A percentile compares a stretch with the other conserved stretches of the same genome.
These are phyloP conservation scores for Tetrapisispora pingtungensis DNA, from an alignment of 805 yeast genomes.

Conservation along the genomic window DNA sequence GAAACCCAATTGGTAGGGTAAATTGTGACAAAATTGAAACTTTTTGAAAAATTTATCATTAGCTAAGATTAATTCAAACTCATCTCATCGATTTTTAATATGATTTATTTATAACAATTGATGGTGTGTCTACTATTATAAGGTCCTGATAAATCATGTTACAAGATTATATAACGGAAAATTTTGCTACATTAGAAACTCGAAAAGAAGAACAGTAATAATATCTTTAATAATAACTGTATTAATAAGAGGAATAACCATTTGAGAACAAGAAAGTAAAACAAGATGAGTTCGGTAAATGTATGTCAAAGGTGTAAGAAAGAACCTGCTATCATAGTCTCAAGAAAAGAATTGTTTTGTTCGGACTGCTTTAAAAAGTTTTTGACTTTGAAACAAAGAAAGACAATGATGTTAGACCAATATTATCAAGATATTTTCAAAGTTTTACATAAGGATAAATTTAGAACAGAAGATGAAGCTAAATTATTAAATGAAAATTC, in stretches of 20 bases:
- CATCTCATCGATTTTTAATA: not conserved
- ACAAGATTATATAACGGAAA: too few relatives aligned
- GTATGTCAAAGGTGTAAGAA: constrained; percentile 15
- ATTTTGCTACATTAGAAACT: too few relatives aligned
- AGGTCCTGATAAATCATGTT: too few relatives aligned
- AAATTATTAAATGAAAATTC: constrained; percentile 30
- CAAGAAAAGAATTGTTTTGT: constrained; percentile 28
- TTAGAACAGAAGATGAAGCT: constrained; percentile 15
- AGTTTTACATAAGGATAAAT: constrained; percentile 25
- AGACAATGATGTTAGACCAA: constrained; percentile 56
- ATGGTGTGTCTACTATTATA: too few relatives aligned
- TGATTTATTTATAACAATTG: too few relatives aligned
- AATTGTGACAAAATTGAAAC: not conserved
- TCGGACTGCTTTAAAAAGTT: constrained; percentile 57
- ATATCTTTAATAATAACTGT: too few relatives aligned
- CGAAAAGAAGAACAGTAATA: too few relatives aligned
- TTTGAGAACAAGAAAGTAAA: too few relatives aligned
- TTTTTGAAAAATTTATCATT: not conserved
- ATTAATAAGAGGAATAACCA: too few relatives aligned
- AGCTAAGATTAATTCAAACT: not conserved
- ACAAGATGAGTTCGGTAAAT: not conserved
- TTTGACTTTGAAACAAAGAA: constrained; percentile 69
- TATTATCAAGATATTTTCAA: constrained; percentile 60
- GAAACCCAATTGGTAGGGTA: too few relatives aligned
- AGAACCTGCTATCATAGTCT: constrained; percentile 11